Evolutionary conservation across 2,329 filamentous ascomycete species (phyloP).

Genomic region (Cordyceps cateniannulata): DNA sequence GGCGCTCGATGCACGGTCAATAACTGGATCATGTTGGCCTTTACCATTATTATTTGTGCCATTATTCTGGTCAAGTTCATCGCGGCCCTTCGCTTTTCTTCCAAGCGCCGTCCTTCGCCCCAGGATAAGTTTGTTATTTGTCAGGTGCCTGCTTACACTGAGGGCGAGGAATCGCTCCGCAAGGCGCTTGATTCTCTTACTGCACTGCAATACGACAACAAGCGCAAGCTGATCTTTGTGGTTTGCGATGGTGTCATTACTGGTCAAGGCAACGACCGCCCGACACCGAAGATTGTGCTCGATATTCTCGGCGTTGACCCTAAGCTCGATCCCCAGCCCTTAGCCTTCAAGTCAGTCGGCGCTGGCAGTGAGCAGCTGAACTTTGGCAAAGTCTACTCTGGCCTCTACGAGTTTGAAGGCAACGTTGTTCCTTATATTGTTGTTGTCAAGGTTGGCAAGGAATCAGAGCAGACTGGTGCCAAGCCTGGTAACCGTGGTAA

Average conservation of each 20-base stretch:
- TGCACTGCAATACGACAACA: slow-evolving; percentile 94
- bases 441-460: slow-evolving; percentile 93
- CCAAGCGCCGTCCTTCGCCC: slow-evolving; percentile 78
- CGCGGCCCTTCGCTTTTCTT: slow-evolving; percentile 86
- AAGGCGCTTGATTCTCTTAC: slow-evolving; percentile 93
- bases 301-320: slow-evolving; percentile 97
- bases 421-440: slow-evolving; percentile 96
- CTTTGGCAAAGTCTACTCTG: slow-evolving; percentile 97
- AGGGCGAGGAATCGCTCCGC: slow-evolving; percentile 89
- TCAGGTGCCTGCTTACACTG: slow-evolving; percentile 94
- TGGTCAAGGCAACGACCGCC: slow-evolving; percentile 89
- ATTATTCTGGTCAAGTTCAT: slow-evolving; percentile 87
- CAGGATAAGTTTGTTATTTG: slow-evolving; percentile 99
- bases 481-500: slow-evolving; percentile 98
- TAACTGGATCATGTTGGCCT: slow-evolving; percentile 82
- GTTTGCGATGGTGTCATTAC: slow-evolving; percentile 98
- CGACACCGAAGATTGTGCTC: slow-evolving; percentile 94
- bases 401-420: slow-evolving; percentile 94
- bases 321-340: slow-evolving; percentile 87
- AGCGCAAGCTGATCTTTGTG: slow-evolving; percentile 91
- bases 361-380: slow-evolving; percentile 88
- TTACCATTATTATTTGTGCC: slow-evolving; percentile 73
- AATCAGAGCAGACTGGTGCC: slow-evolving; percentile 82
- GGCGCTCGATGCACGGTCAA: slow-evolving; percentile 74
- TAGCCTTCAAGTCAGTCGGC: slow-evolving; percentile 92